Percentiles rank a stretch among this genome's conserved stretches.
Evolutionary conservation across 1,139 yeast genomes (phyloP).

Genomic region (Hemisphaericaspora lyxosophila): DNA sequence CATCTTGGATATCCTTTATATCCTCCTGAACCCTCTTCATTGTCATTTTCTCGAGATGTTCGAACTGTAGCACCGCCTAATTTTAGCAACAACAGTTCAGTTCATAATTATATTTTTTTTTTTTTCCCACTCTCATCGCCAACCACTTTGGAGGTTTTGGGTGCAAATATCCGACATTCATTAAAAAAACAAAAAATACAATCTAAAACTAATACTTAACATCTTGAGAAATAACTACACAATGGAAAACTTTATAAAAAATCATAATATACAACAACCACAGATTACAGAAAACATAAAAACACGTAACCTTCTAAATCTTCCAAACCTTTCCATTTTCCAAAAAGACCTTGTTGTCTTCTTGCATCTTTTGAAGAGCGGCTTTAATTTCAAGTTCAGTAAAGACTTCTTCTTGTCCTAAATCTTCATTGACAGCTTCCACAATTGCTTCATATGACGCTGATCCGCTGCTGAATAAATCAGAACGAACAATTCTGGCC

Average conservation of each 20-base stretch:
- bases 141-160: background rate
- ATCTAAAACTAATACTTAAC: background rate
- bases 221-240: background rate
- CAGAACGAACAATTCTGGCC: constrained; percentile 48
- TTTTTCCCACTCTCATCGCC: background rate
- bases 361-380: constrained; percentile 53
- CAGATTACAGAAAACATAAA: background rate
- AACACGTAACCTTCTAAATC: constrained; percentile 32
- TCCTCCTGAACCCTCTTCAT: constrained; percentile 1
- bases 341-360: constrained; percentile 57
- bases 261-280: constrained; percentile 3
- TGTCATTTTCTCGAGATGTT: too few species aligned
- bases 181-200: background rate
- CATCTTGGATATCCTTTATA: background rate
- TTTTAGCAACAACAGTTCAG: too few species aligned
- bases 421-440: constrained; percentile 47
- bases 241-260: too few species aligned
- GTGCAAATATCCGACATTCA: background rate
- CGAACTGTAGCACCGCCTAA: too few species aligned
- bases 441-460: constrained; percentile 47
- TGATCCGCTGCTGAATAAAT: constrained; percentile 46
- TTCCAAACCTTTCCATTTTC: constrained; percentile 66
- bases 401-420: constrained; percentile 65
- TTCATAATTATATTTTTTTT: too few species aligned
- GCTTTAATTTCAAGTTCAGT: constrained; percentile 49